A percentile compares a stretch with the other conserved stretches of the same genome.
Evolutionary conservation across 1,284 basidiomycete genomes (phyloP).

Genomic region (Tilletia walkeri): DNA sequence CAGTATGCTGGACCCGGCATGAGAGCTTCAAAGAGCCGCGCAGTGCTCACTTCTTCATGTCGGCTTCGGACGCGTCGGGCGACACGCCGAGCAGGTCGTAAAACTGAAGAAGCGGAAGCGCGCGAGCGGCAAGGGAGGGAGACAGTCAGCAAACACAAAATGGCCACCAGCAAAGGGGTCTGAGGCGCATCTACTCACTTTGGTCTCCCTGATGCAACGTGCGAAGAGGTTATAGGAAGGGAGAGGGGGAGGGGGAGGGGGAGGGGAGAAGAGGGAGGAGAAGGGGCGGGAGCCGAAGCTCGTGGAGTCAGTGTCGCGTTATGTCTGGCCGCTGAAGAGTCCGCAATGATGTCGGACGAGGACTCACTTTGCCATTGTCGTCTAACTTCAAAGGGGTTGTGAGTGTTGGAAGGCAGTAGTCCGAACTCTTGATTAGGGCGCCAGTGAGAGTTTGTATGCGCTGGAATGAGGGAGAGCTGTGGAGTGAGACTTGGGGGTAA

Average conservation of each 20-base stretch:
- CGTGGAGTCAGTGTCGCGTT: neutral
- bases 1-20: neutral
- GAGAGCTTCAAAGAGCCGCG: neutral
- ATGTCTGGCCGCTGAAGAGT: no score
- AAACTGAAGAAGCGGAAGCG: conserved; percentile 29
- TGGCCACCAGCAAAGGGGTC: no score
- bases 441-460: no score
- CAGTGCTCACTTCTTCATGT: conserved; percentile 53
- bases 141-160: conserved; percentile 11
- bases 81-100: conserved; percentile 54
- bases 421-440: no score
- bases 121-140: neutral
- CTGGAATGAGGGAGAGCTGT: no score
- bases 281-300: no score
- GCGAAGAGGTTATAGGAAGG: no score
- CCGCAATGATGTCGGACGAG: no score
- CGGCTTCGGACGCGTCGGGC: conserved; percentile 41
- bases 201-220: conserved; percentile 2
- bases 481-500: no score
- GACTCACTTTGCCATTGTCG: conserved; percentile 14
- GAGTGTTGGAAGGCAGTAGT: no score
- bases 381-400: neutral
- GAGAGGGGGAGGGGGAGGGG: neutral
- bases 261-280: neutral
- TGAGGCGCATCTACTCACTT: neutral